Conservation (phyloP, 1,284 basidiomycete species). For the Marasmius fiardii region DNA sequence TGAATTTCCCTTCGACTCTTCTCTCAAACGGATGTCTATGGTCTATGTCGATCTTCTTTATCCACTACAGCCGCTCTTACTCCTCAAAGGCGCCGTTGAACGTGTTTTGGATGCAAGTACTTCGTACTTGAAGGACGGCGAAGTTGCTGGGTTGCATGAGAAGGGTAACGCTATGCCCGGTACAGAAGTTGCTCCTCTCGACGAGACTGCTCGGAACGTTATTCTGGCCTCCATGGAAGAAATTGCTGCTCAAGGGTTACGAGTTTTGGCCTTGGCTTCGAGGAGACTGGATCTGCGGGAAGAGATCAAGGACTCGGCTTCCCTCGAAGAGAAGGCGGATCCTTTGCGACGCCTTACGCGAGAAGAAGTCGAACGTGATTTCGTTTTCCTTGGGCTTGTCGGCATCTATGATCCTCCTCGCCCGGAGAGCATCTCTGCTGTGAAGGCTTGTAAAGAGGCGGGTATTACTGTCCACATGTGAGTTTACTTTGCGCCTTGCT, state of each 20-base stretch:
- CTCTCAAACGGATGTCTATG: slow-evolving; percentile 59
- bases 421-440: slow-evolving; percentile 60
- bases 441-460: slow-evolving; percentile 58
- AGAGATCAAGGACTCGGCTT: neutral
- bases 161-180: neutral
- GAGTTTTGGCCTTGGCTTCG: slow-evolving; percentile 33
- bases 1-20: slow-evolving; percentile 60
- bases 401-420: slow-evolving; percentile 73
- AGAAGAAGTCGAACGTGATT: slow-evolving; percentile 53
- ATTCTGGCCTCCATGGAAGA: slow-evolving; percentile 48
- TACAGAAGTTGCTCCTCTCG: slow-evolving; percentile 22
- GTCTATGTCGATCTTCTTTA: slow-evolving; percentile 21
- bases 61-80: slow-evolving; percentile 24
- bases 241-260: slow-evolving; percentile 57
- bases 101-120: slow-evolving; percentile 52
- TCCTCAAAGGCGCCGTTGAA: slow-evolving; percentile 64
- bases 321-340: neutral
- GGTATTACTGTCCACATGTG: slow-evolving; percentile 70
- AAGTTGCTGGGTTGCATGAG: neutral
- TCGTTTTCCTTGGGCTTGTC: slow-evolving; percentile 59
- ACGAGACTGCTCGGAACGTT: slow-evolving; percentile 32
- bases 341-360: neutral
- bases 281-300: slow-evolving; percentile 14
- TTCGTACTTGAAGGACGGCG: slow-evolving; percentile 16
- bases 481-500: slow-evolving; percentile 22